Evolutionary conservation across 73 alveolate species (phyloP), one percentile per base, ranked within the genome.

Genomic region (Paraurostyla sp.): DNA sequence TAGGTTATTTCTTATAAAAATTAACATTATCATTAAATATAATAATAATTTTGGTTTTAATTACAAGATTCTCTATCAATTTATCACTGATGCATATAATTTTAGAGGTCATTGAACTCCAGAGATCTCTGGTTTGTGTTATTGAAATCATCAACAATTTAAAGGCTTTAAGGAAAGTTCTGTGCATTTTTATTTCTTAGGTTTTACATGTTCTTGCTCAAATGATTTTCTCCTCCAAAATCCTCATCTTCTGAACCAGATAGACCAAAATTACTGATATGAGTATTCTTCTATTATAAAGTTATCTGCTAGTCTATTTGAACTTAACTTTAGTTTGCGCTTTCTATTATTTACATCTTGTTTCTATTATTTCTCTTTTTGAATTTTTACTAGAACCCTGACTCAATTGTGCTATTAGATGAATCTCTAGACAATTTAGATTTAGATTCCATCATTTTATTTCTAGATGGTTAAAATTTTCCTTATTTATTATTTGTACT

Each of bases 341-440:
- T 4, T 2, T 65, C 82, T 18, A 65, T 32, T 13, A 65, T 32
- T 4, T 65, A 4, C 11, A 65, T 30, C 0, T 65, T 3, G 23
- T 65, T 65, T 65, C 82, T 65, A 38, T 65, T 1, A 22, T 38
- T 4, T 35, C 82, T 65, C 23, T 40, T 65, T 36, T 65, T 65
- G 23, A 40, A 33, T 38, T 30, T 3, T 15, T 7, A 7, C 13
- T 20, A 9, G 3, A 13, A 40, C 38, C 15, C 23, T 6, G 4
- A 6, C 15, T 65, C 58, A 25, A 65, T 6, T 38, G 56, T 38
- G 13, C 82, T 40, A 20, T 38, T 13, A 16, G 82, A 65, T 15
- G 82, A 65, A 11, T 65, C 82, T 38, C 82, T 65, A 18, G 82
- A 65, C 50, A 38, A 3, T 65, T 65, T 65, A 9, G 35, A 40